Evolutionary conservation across 2,329 filamentous ascomycete species (phyloP).

Genomic region (Sclerotinia minor): DNA sequence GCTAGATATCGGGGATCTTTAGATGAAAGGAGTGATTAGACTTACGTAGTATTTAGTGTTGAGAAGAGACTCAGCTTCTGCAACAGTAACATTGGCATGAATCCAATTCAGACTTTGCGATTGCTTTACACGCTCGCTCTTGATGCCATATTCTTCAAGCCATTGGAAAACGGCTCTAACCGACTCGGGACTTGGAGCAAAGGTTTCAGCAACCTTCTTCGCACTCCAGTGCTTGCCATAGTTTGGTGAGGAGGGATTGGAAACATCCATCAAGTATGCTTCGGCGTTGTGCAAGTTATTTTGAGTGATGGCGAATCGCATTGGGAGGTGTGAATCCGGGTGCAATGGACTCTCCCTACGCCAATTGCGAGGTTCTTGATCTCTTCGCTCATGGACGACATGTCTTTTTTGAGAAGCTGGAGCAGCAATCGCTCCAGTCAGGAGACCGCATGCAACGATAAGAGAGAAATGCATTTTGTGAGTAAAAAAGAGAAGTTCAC

Average conservation of each 20-base stretch:
- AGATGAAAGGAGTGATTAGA: not conserved
- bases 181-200: slow-evolving; percentile 47
- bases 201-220: slow-evolving; percentile 41
- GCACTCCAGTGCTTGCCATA: slow-evolving; percentile 25
- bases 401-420: slow-evolving; percentile 21
- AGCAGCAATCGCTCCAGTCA: slow-evolving; percentile 23
- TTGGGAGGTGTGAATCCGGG: slow-evolving; percentile 26
- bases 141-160: slow-evolving; percentile 55
- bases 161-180: slow-evolving; percentile 48
- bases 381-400: slow-evolving; percentile 30
- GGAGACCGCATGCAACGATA: slow-evolving; percentile 18
- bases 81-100: slow-evolving; percentile 41
- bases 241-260: slow-evolving; percentile 38
- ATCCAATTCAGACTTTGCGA: slow-evolving; percentile 43
- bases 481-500: slow-evolving; percentile 9
- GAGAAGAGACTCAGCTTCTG: slow-evolving; percentile 53
- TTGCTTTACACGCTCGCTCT: slow-evolving; percentile 48
- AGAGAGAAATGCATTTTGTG: slow-evolving; percentile 24
- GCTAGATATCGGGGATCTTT: not conserved
- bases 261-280: slow-evolving; percentile 46
- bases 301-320: slow-evolving; percentile 48
- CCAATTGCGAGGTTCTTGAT: slow-evolving; percentile 25
- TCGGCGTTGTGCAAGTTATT: slow-evolving; percentile 48
- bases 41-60: slow-evolving; percentile 48
- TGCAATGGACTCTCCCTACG: slow-evolving; percentile 21